Base-by-base conservation (phyloP, 83 land plant genomes). In the Isoetes engelmannii region DNA sequence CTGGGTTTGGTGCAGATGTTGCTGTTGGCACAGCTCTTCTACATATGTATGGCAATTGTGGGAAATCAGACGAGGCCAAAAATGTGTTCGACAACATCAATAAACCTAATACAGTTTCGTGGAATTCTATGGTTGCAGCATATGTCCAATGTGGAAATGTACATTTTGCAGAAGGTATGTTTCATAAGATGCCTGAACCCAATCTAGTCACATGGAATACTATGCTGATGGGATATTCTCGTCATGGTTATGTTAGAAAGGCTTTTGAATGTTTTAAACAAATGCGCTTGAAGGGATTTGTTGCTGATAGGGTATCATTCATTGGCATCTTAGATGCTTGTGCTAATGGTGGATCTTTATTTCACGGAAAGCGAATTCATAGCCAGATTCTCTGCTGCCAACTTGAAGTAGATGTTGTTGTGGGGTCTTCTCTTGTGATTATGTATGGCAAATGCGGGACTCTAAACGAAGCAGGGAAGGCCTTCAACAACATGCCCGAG, bases 1-100 rank as follows among this genome's bases (percentile, higher is more conserved):
- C 48, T 21, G 81, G 83, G 44, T 64, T 70, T 28, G 17, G 68
- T 8, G 50, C 43, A 28, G 74, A 72, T 70, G 78, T 81, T 47
- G 72, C 79, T 60, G 82, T 81, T 5, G 82, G 79, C 13, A 81
- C 82, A 55, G 55, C 84, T 28, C 77, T 83, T 8, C 63, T 83
- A 6, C 78, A 81, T 74, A 79, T 86, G 86, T 83, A 81, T 56
- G 81, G 79, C 75, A 79, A 79, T 61, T 77, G 72, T 7, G 77
- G 49, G 28, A 53, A 21, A 63, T 48, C 77, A 18, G 64, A 61
- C 0, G 69, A 71, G 61, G 89, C 76, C 3, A 62, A 49, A 66
- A 70, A 50, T 43, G 47, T 75, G 21, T 86, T 86, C 54, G 79
- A 79, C 57, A 69, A 59, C 4, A 81, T 83, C 81, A 47, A 53